phyloP scores from a whole-genome alignment of 1,139 yeast genomes.

The Kodamaea fungicola region DNA sequence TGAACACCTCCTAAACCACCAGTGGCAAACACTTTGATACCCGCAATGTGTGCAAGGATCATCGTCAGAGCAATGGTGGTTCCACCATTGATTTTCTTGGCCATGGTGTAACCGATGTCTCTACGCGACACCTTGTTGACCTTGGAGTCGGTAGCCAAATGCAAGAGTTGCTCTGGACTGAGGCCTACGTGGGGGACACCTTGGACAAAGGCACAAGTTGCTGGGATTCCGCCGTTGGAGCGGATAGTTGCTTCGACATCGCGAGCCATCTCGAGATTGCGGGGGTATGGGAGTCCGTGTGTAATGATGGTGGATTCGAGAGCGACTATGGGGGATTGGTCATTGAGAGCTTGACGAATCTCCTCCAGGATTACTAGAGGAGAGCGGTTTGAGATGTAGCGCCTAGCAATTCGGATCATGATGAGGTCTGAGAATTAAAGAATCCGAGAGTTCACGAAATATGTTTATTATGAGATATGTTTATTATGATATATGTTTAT shows the following conservation, averaged over 20 bases:
- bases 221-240: slow-evolving; percentile 70
- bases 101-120: slow-evolving; percentile 74
- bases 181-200: slow-evolving; percentile 77
- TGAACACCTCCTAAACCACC: slow-evolving; percentile 96
- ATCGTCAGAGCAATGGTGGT: slow-evolving; percentile 90
- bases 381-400: too few relatives aligned
- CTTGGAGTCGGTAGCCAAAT: slow-evolving; percentile 20
- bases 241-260: slow-evolving; percentile 64
- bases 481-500: too few relatives aligned
- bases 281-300: slow-evolving; percentile 85
- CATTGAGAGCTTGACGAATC: slow-evolving; percentile 55
- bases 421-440: not conserved
- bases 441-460: too few relatives aligned
- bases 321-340: slow-evolving; percentile 65
- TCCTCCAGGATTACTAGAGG: slow-evolving; percentile 45
- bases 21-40: slow-evolving; percentile 83
- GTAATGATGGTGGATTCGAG: slow-evolving; percentile 85
- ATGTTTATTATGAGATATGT: too few relatives aligned
- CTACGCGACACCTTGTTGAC: slow-evolving; percentile 73
- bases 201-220: slow-evolving; percentile 74
- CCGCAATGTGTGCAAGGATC: slow-evolving; percentile 73
- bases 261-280: slow-evolving; percentile 68
- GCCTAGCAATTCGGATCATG: not conserved
- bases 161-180: slow-evolving; percentile 42
- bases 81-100: slow-evolving; percentile 66